A percentile compares a stretch with the other conserved stretches of the same genome.
phyloP scores from a whole-genome alignment of 176 grass and related monocot species.

The Oropetium thomaeum region DNA sequence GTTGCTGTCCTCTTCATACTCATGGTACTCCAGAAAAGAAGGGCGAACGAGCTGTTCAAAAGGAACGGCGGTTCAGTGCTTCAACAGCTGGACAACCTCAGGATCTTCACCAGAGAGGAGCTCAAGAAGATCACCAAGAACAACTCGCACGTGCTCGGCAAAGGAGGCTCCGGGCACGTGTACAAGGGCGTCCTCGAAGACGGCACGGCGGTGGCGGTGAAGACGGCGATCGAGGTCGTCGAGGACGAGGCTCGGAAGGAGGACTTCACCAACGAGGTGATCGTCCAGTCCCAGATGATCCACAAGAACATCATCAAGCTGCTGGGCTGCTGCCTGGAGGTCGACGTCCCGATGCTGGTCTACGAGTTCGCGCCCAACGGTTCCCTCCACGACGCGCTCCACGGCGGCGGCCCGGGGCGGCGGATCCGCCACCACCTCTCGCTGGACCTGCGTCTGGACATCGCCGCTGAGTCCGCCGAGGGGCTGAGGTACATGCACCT shows the following conservation, averaged over 20 bases:
- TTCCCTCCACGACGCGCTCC: neutral
- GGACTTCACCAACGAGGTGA: neutral
- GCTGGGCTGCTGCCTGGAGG: slow-evolving; percentile 2
- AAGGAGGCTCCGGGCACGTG: neutral
- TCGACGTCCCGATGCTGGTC: neutral
- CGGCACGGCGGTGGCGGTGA: neutral
- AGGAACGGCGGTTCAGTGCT: neutral
- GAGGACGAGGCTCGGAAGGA: neutral
- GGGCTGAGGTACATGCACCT: neutral
- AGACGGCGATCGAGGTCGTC: neutral
- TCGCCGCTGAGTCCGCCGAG: neutral
- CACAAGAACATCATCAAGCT: slow-evolving; percentile 18
- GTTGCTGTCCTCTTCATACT: neutral
- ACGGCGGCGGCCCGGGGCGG: neutral
- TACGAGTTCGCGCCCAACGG: slow-evolving; percentile 19
- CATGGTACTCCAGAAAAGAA: neutral
- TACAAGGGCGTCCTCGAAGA: neutral
- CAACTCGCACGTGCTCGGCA: neutral
- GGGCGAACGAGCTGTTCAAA: neutral
- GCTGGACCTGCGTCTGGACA: neutral
- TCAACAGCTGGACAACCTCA: neutral
- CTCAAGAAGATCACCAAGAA: neutral
- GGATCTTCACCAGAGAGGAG: neutral
- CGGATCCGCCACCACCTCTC: neutral
- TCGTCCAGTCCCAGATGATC: neutral